Evolutionary conservation across 495 filamentous ascomycete genomes (phyloP).

Genomic region (Rhizodiscina lignyota): DNA sequence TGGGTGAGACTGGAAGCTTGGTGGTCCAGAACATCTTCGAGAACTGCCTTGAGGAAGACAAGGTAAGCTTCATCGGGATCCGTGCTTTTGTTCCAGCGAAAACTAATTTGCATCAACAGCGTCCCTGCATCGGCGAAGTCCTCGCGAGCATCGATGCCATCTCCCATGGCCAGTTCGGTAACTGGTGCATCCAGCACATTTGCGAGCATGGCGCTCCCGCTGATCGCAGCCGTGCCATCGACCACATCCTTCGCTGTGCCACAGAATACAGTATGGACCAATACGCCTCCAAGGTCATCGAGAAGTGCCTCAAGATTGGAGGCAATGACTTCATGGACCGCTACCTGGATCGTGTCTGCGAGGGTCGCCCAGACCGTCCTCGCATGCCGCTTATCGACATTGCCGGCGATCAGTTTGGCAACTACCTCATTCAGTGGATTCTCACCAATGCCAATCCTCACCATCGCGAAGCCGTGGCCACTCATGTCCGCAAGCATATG

Average conservation of each 20-base stretch:
- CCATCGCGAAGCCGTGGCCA: conserved; percentile 83
- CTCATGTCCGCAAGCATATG: conserved; percentile 97
- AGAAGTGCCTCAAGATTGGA: conserved; percentile 97
- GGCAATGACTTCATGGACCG: conserved; percentile 78
- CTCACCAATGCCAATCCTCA: conserved; percentile 69
- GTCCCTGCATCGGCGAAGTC: conserved; percentile 92
- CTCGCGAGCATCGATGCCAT: conserved; percentile 86
- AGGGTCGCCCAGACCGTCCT: conserved; percentile 75
- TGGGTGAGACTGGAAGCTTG: conserved; percentile 91
- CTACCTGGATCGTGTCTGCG: conserved; percentile 87
- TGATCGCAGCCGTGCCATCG: conserved; percentile 83
- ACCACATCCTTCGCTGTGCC: conserved; percentile 83
- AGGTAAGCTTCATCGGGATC: conserved; percentile 39
- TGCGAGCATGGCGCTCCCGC: conserved; percentile 89
- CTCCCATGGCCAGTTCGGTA: conserved; percentile 96
- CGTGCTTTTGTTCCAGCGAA: not conserved
- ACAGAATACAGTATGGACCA: conserved; percentile 98
- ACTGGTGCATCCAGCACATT: conserved; percentile 99
- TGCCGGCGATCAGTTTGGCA: conserved; percentile 96
- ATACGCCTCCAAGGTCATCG: conserved; percentile 96
- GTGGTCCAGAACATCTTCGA: conserved; percentile 99
- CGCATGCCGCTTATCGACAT: conserved; percentile 96
- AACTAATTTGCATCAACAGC: conserved; percentile 29
- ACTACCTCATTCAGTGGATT: conserved; percentile 96
- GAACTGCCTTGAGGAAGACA: conserved; percentile 96